Evolutionary conservation across 2,329 filamentous ascomycete genomes (phyloP), one percentile per base, ranked within the genome.

Genomic region (Pseudogymnoascus sp.): DNA sequence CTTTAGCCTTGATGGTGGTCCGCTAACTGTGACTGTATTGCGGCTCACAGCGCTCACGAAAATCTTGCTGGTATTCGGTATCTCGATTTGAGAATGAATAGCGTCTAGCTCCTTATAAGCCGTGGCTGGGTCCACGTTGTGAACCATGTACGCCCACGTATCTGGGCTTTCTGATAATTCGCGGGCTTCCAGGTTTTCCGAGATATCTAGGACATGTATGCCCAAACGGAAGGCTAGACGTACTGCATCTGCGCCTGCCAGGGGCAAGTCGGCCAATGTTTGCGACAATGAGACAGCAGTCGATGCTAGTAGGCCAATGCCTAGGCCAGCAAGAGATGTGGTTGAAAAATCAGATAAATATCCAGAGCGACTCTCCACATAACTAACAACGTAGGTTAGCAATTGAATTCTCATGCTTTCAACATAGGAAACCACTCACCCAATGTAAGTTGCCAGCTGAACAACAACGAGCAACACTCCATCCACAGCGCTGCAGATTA

Each of bases 291-390:
- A 56, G 29, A 33, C 29, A n/a, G 50, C 50, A 33, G 29, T 33
- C 15, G 50, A 56, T 15, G 50, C 5, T 21, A 56, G 17, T 56
- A 56, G n/a, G n/a, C 50, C 50, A 56, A n/a, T 56, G 10, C 50
- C 50, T 26, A 56, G n/a, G 15, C 50, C 50, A 56, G 50, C 50
- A 56, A 56, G 50, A 21, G 29, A 56, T 21, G 50, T 33, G 33
- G 10, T 56, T 33, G 50, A 33, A 56, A 33, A 56, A 7, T 56
- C 50, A 33, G 19, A 9, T n/a, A 56, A 31, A 29, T 70, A 29
- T 56, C 50, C 50, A 56, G 50, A 33, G 26, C 50, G 50, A 9
- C 50, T 56, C 29, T 56, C 50, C 2, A 21, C 11, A 33, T 56
- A 56, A 33, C 50, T 56, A 21, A 31, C n/a, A 33, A 19, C 17